Evolutionary conservation across 768 basidiomycete genomes (phyloP), one percentile per base, ranked within the genome.

Genomic region (Hirschioporus abietinus): DNA sequence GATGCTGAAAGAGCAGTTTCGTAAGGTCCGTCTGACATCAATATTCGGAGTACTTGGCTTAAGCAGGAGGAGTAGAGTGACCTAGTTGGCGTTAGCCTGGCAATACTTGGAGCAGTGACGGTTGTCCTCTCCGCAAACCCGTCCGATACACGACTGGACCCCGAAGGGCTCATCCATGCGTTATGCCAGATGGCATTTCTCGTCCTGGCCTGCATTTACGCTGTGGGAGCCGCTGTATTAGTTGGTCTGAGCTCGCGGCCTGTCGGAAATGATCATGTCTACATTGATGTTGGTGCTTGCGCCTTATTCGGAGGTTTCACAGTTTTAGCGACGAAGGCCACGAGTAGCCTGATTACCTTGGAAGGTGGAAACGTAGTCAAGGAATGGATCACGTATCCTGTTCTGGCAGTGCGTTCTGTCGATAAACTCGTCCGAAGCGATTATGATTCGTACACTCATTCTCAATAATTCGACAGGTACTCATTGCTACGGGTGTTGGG

Each of bases 261-360:
- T 9, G 74, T 82, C 1, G 96, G 95, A 7, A 83, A 81, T 69
- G 81, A 78, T 23, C 87, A 83, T 76, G 91, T 97, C 6, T 86
- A 90, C 68, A 83, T 99, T 64, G 96, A 99, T 76, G 83, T 99
- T 18, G 92, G 92, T 0, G 74, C 96, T 25, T 96, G 93, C 76
- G 94, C 93, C 15, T 76, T 95, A 1, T 93, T 93, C 75, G 92
- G 92, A 90, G 94, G 92, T 2, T 98, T 95, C 76, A 96, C 96
- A 3, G 96, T 99, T 0, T 81, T 99, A 1, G 87, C 92, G 0
- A 98, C 96, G 9, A 99, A 99, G 74, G 96, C 92, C 0, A 76
- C 96, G 58, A 95, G 95, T 17, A 93, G 90, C 0, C 80, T 99
- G 24, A 78, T 99, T 61, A 93, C 93, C 30, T 80, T 87, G 70